Evolutionary conservation across 2,329 filamentous ascomycete species (phyloP), one percentile per base, ranked within the genome.

Genomic region (Phaeosphaeriaceae sp.): DNA sequence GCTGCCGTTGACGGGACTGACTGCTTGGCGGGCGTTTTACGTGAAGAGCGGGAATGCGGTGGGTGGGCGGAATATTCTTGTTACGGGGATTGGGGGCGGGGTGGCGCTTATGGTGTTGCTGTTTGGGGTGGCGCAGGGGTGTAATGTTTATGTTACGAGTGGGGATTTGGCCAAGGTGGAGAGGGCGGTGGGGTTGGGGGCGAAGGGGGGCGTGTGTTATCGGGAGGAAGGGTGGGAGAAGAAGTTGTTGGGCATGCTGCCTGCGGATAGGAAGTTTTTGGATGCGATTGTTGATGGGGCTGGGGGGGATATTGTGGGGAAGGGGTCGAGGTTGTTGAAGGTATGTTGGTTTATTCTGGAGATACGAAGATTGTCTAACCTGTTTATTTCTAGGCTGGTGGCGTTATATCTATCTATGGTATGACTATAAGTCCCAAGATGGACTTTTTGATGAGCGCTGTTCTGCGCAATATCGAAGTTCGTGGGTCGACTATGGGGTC

Each of bases 71-170:
- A 96, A 95, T 67, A 80, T 97, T 3, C 77, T 97, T 26, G 76
- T 97, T 34, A 97, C 93, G 4, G 93, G 93, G 0, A 95, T 97
- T 72, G 93, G 93, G 0, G 93, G 93, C 29, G 93, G 93, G 35
- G 93, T 97, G 1, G 93, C 93, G 28, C 77, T 97, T 46, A 87
- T 90, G 78, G 88, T 83, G 5, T 77, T 97, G 61, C 81, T 90
- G 71, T 96, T 96, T 74, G 92, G 85, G 9, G 85, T 87, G 11
- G 90, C 8, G 76, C 85, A 58, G 89, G 91, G 30, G 84, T 87
- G 63, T 39, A 85, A 87, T 70, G 88, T 93, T n/a, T 96, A 81
- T 67, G 91, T 96, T 46, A 93, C 87, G 1, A 90, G 87, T 46
- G 86, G 89, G 7, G 87, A 85, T 56, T 74, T 84, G 57, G 85